Base-by-base conservation (phyloP, 2,329 filamentous ascomycete species). In the Fusarium acutatum region DNA sequence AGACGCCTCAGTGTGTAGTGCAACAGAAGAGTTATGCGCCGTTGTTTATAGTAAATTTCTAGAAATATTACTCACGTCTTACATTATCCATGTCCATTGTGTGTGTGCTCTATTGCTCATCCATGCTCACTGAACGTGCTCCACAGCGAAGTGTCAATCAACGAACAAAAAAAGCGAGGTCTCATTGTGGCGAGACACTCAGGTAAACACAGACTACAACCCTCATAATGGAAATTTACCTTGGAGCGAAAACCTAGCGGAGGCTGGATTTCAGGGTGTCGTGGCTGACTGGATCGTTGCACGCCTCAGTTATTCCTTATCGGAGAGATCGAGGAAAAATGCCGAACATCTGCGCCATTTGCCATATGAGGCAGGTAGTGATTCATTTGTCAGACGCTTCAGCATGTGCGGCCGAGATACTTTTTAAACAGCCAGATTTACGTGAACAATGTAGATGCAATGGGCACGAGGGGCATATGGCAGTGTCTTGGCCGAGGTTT, bases 1-100 rank as follows among this genome's bases (percentile, higher is more conserved):
- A 75, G 64, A 53, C 52, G 60, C 71, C 61, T 69, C 67, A 54
- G 47, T 64, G 58, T 32, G 62, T 56, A 62, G 72, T 76, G 72
- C 54, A 65, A 72, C 72, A 40, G 70, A 60, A 60, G 60, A 63
- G 56, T 38, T 61, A 77, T 74, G 65, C 64, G 61, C 64, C 40
- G 44, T 62, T 46, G 49, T 44, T 44, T 60, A 49, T 56, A 59
- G 38, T 37, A 58, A 57, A 41, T 60, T 73, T 64, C 71, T 68
- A 67, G 75, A 76, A 74, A 68, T 61, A 61, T 54, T 56, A 66
- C 61, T 41, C 56, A 62, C 38, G 49, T 67, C 58, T 52, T 66
- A 38, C 46, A 60, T 53, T 30, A 38, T 56, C 37, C 44, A 57
- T 64, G 28, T 41, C 35, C 47, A 34, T 47, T 64, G 32, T 47